Evolutionary conservation across 2,329 filamentous ascomycete species (phyloP), one percentile per base, ranked within the genome.

Genomic region (Ilyonectria sp.): DNA sequence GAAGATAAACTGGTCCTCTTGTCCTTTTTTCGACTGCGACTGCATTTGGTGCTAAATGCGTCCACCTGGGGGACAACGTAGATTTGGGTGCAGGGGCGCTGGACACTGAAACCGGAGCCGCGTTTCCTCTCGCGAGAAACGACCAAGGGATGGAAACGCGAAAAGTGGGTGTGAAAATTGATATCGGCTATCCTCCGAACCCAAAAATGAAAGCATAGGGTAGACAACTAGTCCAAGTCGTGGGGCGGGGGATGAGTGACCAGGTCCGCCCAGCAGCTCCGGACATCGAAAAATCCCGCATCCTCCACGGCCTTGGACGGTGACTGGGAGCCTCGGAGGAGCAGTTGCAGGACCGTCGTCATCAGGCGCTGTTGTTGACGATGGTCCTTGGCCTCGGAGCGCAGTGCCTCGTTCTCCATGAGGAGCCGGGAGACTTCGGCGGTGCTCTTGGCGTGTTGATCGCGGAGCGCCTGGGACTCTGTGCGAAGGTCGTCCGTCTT

Each of bases 201-300:
- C 46, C 21, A 53, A 33, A 60, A 43, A 21, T 21, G 15, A 44
- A 57, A 56, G 3, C 33, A 19, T n/a, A 60, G 33, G 26, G 23
- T 23, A 23, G 23, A 23, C 47, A 40, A n/a, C 55, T 64, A 64
- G 23, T 9, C 29, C 35, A 47, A 44, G 29, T 35, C 50, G 23
- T 49, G 43, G 31, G 50, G 35, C 15, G 33, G 10, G 40, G 57
- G 50, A 56, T 57, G 57, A 49, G 56, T 57, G 17, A 49, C 19
- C 43, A 57, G 46, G 50, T 65, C 50, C 8, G 50, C 43, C 31
- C 55, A 60, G 52, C 57, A 65, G 56, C 56, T 44, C 21, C 59
- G 43, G 50, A 61, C 50, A 23, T 65, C 52, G 33, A 55, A 61
- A 61, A 65, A 55, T 61, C n/a, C 63, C 49, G 63, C 63, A 61